Base-by-base conservation (phyloP, 805 yeast species). In the Cyberlindnera americana region DNA sequence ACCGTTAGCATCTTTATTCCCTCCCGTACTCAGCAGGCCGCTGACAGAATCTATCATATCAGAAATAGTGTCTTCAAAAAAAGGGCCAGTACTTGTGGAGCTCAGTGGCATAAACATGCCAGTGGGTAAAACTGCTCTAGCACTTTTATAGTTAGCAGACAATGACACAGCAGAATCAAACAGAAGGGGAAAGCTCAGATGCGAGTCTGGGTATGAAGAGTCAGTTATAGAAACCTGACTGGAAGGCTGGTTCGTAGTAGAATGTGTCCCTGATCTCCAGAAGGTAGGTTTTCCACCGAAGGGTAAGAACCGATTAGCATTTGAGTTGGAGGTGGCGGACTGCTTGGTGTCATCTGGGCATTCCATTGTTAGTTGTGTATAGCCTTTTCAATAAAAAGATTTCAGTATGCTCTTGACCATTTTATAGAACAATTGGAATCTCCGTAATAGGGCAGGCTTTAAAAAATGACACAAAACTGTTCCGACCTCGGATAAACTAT, bases 31-130 rank as follows among this genome's bases (percentile, higher is more conserved):
- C 8, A 9, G 19, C 8, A 4, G 27, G 5, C 19, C 16, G 18
- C 15, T 18, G 13, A 6, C n/a, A 4, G 36, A 35, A 16, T 15
- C 15, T 4, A 35, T 18, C 15, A 40, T 34, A 17, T 38, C 14
- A 24, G 10, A 28, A 16, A 38, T 35, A 12, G 46, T 32, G 16
- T 42, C 46, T n/a, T 42, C 46, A 42, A 42, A 42, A 27, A 42
- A 21, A 3, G 39, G 42, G 8, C 36, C 35, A 14, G 39, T 11
- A 17, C 35, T 34, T 9, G 30, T 24, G 5, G 35, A 27, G 12
- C 15, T 25, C 25, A 4, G 35, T 7, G 37, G 11, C 12, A 11
- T 14, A 22, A 16, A 14, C 13, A 22, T 14, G 7, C 33, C 40
- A 13, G 40, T 40, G 10, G 33, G 37, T 4, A 13, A 33, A 17